Evolutionary conservation across 2,329 filamentous ascomycete genomes (phyloP).

Genomic region (Colletotrichum sp.): DNA sequence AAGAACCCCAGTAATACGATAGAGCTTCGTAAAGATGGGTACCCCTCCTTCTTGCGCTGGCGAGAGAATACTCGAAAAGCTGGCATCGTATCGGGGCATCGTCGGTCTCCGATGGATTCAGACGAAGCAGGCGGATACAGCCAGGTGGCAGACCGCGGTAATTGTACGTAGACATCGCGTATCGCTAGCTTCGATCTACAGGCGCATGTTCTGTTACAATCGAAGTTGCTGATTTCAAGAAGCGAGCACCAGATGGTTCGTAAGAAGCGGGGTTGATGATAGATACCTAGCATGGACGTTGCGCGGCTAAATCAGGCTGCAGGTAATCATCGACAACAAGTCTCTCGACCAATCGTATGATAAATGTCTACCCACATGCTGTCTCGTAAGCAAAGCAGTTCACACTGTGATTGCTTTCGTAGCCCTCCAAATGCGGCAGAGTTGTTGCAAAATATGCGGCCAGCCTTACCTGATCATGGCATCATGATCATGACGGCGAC

Average conservation of each 20-base stretch:
- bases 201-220: fast-evolving
- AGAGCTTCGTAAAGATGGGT: background rate
- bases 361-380: background rate
- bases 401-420: background rate
- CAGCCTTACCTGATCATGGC: too few species aligned
- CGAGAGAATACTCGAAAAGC: background rate
- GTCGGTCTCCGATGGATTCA: too few species aligned
- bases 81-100: background rate
- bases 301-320: background rate
- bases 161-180: background rate
- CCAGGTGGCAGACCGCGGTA: background rate
- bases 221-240: fast-evolving
- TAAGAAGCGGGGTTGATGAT: background rate
- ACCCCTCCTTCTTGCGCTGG: background rate
- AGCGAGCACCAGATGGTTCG: background rate
- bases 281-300: background rate
- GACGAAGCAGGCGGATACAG: background rate
- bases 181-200: fast-evolving
- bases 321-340: background rate
- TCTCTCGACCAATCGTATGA: background rate
- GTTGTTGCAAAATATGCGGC: too few species aligned
- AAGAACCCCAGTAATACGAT: background rate
- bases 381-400: background rate
- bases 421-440: too few species aligned
- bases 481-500: too few species aligned